phyloP scores from a whole-genome alignment of 371 early-diverging fungal genomes.

The Apophysomyces trapeziformis region DNA sequence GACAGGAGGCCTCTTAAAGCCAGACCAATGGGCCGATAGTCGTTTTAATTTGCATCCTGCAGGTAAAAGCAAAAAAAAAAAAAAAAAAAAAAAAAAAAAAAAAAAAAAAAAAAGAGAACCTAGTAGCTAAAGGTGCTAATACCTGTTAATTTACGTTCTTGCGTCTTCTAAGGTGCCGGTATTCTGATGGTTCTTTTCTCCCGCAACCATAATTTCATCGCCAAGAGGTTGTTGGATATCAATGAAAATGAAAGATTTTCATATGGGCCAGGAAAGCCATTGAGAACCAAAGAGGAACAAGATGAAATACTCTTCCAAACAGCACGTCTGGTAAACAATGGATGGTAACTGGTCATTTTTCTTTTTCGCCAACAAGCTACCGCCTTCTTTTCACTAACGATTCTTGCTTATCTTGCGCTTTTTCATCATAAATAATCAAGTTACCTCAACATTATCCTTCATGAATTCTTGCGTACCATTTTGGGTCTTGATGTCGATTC shows the following conservation, averaged over 20 bases:
- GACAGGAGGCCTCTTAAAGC: conserved; percentile 46
- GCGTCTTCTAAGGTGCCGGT: conserved; percentile 32
- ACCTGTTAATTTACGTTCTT: not conserved
- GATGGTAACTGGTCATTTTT: conserved; percentile 23
- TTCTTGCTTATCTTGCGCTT: no score
- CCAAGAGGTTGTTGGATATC: conserved; percentile 43
- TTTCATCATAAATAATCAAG: not conserved
- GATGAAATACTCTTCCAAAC: conserved; percentile 60
- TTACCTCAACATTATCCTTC: conserved; percentile 46
- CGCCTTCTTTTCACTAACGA: no score
- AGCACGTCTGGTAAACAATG: conserved; percentile 55
- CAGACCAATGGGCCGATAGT: conserved; percentile 56
- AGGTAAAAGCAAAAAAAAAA: conserved; percentile 18
- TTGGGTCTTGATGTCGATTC: conserved; percentile 44
- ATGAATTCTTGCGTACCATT: conserved; percentile 55
- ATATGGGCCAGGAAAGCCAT: conserved; percentile 27
- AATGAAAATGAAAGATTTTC: conserved; percentile 51
- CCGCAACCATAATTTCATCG: conserved; percentile 62
- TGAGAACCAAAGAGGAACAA: conserved; percentile 36
- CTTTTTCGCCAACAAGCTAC: no score
- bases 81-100: not conserved
- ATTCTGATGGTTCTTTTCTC: conserved; percentile 52
- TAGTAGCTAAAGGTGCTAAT: no score
- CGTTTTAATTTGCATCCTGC: conserved; percentile 54
- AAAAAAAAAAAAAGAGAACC: not conserved